Evolutionary conservation across 169 alveolate species (phyloP).

Genomic region (Theileria orientalis): DNA sequence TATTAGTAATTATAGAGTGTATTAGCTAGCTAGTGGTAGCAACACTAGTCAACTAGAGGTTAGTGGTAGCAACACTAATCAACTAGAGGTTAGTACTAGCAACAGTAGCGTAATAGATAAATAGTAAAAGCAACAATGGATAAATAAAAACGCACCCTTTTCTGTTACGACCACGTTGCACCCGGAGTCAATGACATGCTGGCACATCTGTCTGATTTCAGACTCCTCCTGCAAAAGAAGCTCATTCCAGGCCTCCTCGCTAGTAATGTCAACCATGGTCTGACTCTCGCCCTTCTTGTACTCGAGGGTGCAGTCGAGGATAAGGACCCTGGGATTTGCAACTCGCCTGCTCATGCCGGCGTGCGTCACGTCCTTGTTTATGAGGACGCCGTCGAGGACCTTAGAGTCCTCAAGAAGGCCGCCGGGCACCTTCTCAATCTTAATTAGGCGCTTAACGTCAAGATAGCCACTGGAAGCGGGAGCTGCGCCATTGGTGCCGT

Average conservation of each 20-base stretch:
- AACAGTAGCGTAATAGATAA: not conserved
- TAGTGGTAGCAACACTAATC: no score
- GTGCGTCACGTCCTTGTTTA: slow-evolving; percentile 97
- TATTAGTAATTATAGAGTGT: no score
- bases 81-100: no score
- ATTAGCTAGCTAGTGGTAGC: no score
- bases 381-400: slow-evolving; percentile 96
- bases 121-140: slow-evolving; percentile 63
- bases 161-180: slow-evolving; percentile 98
- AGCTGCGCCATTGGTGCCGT: slow-evolving; percentile 78
- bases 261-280: slow-evolving; percentile 95
- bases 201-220: slow-evolving; percentile 95
- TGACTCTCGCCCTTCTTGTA: slow-evolving; percentile 97
- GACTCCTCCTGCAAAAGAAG: slow-evolving; percentile 94
- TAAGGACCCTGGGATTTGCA: slow-evolving; percentile 93
- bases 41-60: no score
- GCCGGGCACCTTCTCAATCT: slow-evolving; percentile 99
- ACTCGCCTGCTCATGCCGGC: slow-evolving; percentile 95
- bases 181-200: slow-evolving; percentile 90
- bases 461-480: slow-evolving; percentile 83
- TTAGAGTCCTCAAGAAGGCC: slow-evolving; percentile 94
- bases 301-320: slow-evolving; percentile 97
- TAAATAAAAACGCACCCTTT: slow-evolving; percentile 75
- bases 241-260: slow-evolving; percentile 94
- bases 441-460: slow-evolving; percentile 95